These are phyloP conservation scores for Scleroderma bovista DNA, from an alignment of 768 basidiomycete species.

Conservation along the genomic window DNA sequence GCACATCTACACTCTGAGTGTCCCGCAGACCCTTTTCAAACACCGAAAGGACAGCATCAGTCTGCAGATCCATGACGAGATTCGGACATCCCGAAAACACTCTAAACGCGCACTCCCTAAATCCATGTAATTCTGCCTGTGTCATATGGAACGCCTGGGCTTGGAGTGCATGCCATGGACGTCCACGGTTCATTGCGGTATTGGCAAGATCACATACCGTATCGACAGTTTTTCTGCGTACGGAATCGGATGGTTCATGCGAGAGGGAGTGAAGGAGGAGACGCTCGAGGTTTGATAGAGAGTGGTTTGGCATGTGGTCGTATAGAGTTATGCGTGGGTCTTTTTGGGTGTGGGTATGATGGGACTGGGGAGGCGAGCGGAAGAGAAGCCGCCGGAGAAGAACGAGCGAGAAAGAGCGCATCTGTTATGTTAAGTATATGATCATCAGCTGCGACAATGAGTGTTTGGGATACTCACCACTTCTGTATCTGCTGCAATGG, in stretches of 20 bases:
- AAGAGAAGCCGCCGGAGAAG: constrained; percentile 76
- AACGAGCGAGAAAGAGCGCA: constrained; percentile 82
- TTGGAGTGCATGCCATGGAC: constrained; percentile 81
- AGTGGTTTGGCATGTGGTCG: constrained; percentile 66
- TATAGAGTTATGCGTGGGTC: constrained; percentile 56
- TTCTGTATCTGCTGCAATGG: constrained; percentile 71
- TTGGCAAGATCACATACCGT: constrained; percentile 74
- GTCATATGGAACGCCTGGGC: constrained; percentile 66
- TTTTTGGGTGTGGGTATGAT: no score
- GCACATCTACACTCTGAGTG: constrained; percentile 54
- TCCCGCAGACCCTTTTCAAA: constrained; percentile 69
- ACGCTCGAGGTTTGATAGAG: constrained; percentile 63
- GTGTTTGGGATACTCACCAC: constrained; percentile 46
- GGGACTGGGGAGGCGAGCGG: constrained; percentile 42
- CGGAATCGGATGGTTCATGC: constrained; percentile 52
- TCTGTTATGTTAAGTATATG: constrained; percentile 37
- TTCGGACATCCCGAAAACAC: constrained; percentile 73
- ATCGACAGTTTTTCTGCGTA: constrained; percentile 68
- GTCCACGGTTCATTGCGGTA: constrained; percentile 65
- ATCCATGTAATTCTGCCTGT: constrained; percentile 21
- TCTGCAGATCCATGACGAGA: constrained; percentile 70
- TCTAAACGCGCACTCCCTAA: constrained; percentile 60
- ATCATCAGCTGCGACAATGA: constrained; percentile 4
- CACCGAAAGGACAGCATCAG: constrained; percentile 60
- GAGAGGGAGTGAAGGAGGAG: constrained; percentile 65